Base-by-base conservation (phyloP, 2,329 filamentous ascomycete species). In the Malbranchea cinnamomea region DNA sequence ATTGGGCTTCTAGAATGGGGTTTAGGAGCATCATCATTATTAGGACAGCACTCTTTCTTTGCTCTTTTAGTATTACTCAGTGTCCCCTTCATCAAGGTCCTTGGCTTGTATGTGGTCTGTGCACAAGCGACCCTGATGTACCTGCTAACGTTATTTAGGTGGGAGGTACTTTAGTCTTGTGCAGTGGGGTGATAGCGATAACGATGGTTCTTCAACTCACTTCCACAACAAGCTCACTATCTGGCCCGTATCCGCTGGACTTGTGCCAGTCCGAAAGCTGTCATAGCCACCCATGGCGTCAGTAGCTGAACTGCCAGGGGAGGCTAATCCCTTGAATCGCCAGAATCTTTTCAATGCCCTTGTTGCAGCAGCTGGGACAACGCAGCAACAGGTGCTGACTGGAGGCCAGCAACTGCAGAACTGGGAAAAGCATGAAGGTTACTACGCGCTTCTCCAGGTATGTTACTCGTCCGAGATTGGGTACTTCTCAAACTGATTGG, bases 271-370 rank as follows among this genome's bases (percentile, higher is more conserved):
- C n/a, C n/a, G n/a, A n/a, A n/a, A n/a, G n/a, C n/a, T n/a, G n/a
- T n/a, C 9, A 19, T 20, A 25, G 31, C 24, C 17, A 34, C 40
- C 36, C 46, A 82, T 82, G 77, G 71, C 64, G 50, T 76, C 76
- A 52, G 57, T 68, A 36, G 73, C 91, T 48, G 83, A 92, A 59
- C 74, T 83, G 36, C 69, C 80, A 5, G 84, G 79, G 40, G 83
- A 89, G 59, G 78, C 83, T 25, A 83, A 67, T 42, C 78, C 79
- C 32, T 60, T 85, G 38, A 73, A 55, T 35, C 54, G 67, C 34
- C 62, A 68, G 35, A 69, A 74, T 48, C 66, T 85, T 15, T 73
- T 71, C 46, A 68, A 69, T 39, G 68, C 69, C 7, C 59, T 85
- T 31, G 60, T 73, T 37, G 62, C 68, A 32, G 76, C 76, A 19